Percentiles rank a stretch among this genome's conserved stretches.
Evolutionary conservation across 768 basidiomycete genomes (phyloP).

Genomic region (Kwoniella sp.): DNA sequence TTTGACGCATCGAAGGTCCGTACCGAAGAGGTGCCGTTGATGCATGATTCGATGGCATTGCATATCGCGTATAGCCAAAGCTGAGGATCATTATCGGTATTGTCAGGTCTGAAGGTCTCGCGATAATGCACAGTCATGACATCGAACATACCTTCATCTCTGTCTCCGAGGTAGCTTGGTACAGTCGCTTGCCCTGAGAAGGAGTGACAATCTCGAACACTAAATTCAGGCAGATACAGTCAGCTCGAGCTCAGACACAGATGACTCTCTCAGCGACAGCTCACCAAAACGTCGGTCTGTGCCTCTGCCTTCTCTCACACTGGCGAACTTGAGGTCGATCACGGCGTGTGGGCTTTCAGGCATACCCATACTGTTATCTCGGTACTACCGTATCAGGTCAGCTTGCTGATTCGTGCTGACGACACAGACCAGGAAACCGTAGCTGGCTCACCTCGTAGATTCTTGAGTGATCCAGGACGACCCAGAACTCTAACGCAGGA

Average conservation of each 20-base stretch:
- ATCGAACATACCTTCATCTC: conserved; percentile 49
- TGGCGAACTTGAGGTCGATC: conserved; percentile 55
- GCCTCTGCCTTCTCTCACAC: conserved; percentile 53
- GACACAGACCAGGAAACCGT: too few relatives aligned
- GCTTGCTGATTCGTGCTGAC: not conserved
- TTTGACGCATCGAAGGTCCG: conserved; percentile 49
- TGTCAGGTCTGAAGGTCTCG: not conserved
- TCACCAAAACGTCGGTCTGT: conserved; percentile 54
- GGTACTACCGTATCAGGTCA: conserved; percentile 31
- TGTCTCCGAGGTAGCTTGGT: conserved; percentile 52
- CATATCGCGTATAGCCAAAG: conserved; percentile 55
- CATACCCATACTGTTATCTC: conserved; percentile 40
- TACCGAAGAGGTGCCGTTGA: conserved; percentile 54
- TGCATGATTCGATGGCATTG: conserved; percentile 55
- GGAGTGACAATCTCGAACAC: conserved; percentile 56
- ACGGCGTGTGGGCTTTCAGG: conserved; percentile 46
- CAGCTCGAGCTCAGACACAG: not conserved
- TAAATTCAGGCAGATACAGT: conserved; percentile 6
- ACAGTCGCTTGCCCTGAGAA: conserved; percentile 49
- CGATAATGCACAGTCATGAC: not conserved
- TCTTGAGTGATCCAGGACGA: conserved; percentile 52
- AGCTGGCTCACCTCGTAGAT: conserved; percentile 54
- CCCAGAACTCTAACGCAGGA: conserved; percentile 56
- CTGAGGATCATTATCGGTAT: conserved; percentile 27
- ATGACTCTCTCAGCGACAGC: conserved; percentile 7